Evolutionary conservation across 192 early-diverging fungal genomes (phyloP).

Genomic region (Rhizophagus sp.): DNA sequence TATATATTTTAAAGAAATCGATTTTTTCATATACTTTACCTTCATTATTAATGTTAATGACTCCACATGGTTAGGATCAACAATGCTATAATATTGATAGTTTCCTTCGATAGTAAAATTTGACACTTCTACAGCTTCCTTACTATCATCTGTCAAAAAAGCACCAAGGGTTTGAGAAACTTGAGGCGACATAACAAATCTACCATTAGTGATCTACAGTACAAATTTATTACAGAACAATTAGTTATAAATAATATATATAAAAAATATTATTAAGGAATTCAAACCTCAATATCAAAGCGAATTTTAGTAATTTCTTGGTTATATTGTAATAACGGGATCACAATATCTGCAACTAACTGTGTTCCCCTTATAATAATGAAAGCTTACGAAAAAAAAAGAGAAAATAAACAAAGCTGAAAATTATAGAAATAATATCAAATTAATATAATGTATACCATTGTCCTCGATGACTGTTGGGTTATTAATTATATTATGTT

Average conservation of each 20-base stretch:
- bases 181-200: slow-evolving; percentile 55
- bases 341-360: slow-evolving; percentile 41
- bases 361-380: slow-evolving; percentile 45
- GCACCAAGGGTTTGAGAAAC: slow-evolving; percentile 65
- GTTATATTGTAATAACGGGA: slow-evolving; percentile 62
- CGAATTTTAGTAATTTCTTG: slow-evolving; percentile 53
- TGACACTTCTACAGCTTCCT: slow-evolving; percentile 47
- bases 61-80: slow-evolving; percentile 53
- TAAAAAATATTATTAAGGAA: not conserved
- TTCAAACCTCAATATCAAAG: slow-evolving; percentile 54
- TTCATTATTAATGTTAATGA: slow-evolving; percentile 52
- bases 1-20: not conserved
- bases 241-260: not conserved
- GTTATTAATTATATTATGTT: slow-evolving; percentile 75
- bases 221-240: not conserved
- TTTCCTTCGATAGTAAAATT: slow-evolving; percentile 49
- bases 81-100: slow-evolving; percentile 54
- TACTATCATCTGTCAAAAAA: slow-evolving; percentile 54
- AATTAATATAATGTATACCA: slow-evolving; percentile 44
- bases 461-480: slow-evolving; percentile 73
- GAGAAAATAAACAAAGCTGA: slow-evolving; percentile 26
- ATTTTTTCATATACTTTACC: slow-evolving; percentile 16
- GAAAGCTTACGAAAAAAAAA: slow-evolving; percentile 33
- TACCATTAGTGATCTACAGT: slow-evolving; percentile 48
- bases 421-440: not conserved